These are phyloP conservation scores for Melastoma candidum DNA, from an alignment of 441 rosid genomes.

Conservation along the genomic window DNA sequence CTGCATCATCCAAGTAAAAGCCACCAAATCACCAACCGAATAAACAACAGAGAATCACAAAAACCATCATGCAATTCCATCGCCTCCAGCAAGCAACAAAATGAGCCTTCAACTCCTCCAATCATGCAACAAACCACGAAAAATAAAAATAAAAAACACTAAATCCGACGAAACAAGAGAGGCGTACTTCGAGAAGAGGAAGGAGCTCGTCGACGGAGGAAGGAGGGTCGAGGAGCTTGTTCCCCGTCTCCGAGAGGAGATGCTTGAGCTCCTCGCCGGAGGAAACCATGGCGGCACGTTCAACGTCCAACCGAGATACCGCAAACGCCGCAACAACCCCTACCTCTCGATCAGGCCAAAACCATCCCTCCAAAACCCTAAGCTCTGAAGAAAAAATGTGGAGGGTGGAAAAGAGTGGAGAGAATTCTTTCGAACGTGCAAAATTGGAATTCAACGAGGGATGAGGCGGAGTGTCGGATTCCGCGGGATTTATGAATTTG, in stretches of 20 bases:
- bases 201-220: constrained; percentile 65
- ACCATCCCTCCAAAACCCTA: constrained; percentile 15
- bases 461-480: not conserved
- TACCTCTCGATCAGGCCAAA: constrained; percentile 27
- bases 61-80: not conserved
- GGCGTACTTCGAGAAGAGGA: constrained; percentile 71
- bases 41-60: not conserved
- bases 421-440: constrained; percentile 8
- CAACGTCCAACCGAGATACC: not conserved
- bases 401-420: not conserved
- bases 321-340: constrained; percentile 4
- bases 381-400: constrained; percentile 10
- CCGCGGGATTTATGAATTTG: constrained; percentile 18
- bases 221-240: constrained; percentile 55
- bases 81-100: not conserved
- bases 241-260: constrained; percentile 69
- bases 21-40: too few relatives aligned
- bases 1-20: too few relatives aligned
- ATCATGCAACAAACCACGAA: not conserved
- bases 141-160: not conserved
- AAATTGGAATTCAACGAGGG: not conserved
- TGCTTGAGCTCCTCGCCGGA: constrained; percentile 58
- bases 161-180: not conserved
- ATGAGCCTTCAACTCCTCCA: not conserved
- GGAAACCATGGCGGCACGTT: constrained; percentile 31